A percentile compares a stretch with the other conserved stretches of the same genome.
phyloP scores from a whole-genome alignment of 345 rosid genomes.

The Combretum micranthum region DNA sequence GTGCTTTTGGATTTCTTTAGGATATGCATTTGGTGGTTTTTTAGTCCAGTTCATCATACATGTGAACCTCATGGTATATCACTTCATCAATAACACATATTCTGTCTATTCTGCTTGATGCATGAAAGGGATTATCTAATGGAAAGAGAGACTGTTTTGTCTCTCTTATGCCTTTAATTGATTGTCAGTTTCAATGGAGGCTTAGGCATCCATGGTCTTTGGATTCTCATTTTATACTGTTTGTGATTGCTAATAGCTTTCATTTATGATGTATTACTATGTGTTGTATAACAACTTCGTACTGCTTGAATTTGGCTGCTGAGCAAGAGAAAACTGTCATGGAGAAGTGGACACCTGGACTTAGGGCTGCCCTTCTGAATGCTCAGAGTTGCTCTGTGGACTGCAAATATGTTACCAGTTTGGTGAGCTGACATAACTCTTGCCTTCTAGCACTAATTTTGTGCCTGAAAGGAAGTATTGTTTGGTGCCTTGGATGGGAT shows the following conservation, averaged over 20 bases:
- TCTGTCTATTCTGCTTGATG: not conserved
- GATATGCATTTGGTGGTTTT: no score
- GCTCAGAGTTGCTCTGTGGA: slow-evolving; percentile 68
- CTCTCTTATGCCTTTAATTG: no score
- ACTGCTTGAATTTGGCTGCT: slow-evolving; percentile 68
- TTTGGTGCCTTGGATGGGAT: not conserved
- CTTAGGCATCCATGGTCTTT: no score
- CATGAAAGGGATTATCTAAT: no score
- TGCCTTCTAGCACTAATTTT: not conserved
- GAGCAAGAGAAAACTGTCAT: slow-evolving; percentile 73
- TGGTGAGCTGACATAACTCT: slow-evolving; percentile 48
- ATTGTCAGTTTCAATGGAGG: not conserved
- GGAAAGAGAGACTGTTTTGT: no score
- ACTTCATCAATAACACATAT: not conserved
- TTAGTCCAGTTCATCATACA: no score
- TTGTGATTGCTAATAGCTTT: not conserved
- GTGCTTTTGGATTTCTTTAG: not conserved
- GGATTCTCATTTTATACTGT: not conserved
- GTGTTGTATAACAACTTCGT: slow-evolving; percentile 59
- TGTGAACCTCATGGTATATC: not conserved
- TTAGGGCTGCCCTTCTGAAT: slow-evolving; percentile 53
- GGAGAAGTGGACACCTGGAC: slow-evolving; percentile 88
- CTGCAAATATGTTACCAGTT: slow-evolving; percentile 67
- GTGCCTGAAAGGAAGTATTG: not conserved
- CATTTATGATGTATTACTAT: slow-evolving; percentile 7